phyloP scores from a whole-genome alignment of 345 rosid species.

The Ceriops decandra region DNA sequence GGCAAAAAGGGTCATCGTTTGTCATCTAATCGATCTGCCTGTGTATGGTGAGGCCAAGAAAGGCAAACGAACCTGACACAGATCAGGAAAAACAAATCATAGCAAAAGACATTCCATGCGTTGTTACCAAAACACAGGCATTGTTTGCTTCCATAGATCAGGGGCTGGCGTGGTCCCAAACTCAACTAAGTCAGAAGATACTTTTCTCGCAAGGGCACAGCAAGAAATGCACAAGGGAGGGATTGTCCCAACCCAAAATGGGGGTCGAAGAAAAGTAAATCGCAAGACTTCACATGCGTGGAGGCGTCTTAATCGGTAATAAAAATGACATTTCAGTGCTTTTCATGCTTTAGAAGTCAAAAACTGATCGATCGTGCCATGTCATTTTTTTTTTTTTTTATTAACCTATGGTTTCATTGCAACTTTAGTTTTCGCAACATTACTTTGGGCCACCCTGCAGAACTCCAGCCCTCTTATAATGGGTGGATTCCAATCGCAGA shows the following conservation, averaged over 20 bases:
- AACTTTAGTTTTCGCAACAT: too few species aligned
- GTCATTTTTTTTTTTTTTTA: too few species aligned
- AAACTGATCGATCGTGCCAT: too few species aligned
- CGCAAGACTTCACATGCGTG: neutral
- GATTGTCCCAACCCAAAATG: neutral
- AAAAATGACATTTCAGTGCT: too few species aligned
- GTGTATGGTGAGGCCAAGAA: neutral
- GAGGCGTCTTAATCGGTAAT: neutral
- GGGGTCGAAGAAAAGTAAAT: neutral
- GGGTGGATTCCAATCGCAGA: too few species aligned
- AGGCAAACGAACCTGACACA: neutral
- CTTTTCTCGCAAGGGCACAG: neutral
- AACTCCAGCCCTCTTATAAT: too few species aligned
- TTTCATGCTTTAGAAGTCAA: too few species aligned
- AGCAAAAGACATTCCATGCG: neutral
- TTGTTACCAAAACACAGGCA: too few species aligned
- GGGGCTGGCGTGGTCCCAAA: neutral
- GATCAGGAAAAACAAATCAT: neutral
- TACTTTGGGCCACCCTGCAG: too few species aligned
- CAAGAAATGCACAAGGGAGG: neutral
- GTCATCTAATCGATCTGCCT: neutral
- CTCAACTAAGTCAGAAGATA: neutral
- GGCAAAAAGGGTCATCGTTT: neutral
- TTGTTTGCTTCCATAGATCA: neutral
- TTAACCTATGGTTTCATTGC: too few species aligned